Conservation (phyloP, 805 yeast genomes). For the Sugiyamaella americana region DNA sequence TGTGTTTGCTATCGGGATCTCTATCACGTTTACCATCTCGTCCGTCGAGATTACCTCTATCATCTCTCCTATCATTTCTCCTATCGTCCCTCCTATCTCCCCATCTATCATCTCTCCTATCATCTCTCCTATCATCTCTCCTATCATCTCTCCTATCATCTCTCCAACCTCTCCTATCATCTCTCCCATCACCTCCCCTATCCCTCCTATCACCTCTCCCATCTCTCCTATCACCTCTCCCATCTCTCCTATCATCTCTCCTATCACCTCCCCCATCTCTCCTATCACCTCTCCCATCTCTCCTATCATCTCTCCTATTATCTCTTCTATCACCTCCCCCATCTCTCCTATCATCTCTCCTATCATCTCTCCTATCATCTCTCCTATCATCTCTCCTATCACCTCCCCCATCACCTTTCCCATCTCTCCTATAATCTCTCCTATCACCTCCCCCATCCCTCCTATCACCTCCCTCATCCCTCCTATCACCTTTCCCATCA, state of each 20-base stretch:
- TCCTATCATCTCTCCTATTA: slow-evolving; percentile 6
- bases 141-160: not conserved
- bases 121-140: not conserved
- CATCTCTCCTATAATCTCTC: slow-evolving; percentile 5
- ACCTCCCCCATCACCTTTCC: not conserved
- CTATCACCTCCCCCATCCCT: not conserved
- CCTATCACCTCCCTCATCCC: slow-evolving; percentile 1
- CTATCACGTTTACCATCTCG: not conserved
- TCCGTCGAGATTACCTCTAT: not conserved
- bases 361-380: too few species aligned
- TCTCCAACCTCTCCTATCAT: slow-evolving; percentile 4
- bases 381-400: not conserved
- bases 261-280: not conserved
- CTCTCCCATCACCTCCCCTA: not conserved
- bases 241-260: not conserved
- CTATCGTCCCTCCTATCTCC: not conserved
- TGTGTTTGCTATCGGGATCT: not conserved
- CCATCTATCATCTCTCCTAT: not conserved
- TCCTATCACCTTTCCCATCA: slow-evolving; percentile 1
- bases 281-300: slow-evolving; percentile 4
- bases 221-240: slow-evolving; percentile 1
- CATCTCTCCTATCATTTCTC: not conserved
- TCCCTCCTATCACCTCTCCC: not conserved
- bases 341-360: not conserved
- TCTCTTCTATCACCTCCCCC: not conserved